phyloP scores from a whole-genome alignment of 2,329 filamentous ascomycete species.

The Diaporthe humulicola region DNA sequence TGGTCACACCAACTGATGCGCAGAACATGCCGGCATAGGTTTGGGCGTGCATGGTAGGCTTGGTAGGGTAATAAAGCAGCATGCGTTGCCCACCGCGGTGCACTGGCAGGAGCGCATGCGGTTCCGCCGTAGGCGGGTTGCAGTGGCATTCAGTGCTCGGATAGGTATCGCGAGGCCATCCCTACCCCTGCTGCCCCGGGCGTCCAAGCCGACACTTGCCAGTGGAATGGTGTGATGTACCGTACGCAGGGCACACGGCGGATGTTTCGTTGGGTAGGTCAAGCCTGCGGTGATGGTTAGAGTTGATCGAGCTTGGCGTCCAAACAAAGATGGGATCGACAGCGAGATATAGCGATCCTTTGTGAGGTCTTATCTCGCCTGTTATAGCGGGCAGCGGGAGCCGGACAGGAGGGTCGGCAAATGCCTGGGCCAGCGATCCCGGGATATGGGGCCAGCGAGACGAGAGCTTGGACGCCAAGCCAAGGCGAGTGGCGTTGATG shows the following conservation, averaged over 20 bases:
- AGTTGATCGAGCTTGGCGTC: conserved; percentile 36
- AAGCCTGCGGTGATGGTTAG: conserved; percentile 28
- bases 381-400: conserved; percentile 29
- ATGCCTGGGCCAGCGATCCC: neutral
- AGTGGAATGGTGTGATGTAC: conserved; percentile 12
- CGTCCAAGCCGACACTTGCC: conserved; percentile 26
- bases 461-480: conserved; percentile 21
- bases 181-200: conserved; percentile 13
- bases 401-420: conserved; percentile 22
- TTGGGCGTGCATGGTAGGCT: conserved; percentile 18
- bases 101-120: conserved; percentile 15
- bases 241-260: neutral
- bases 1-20: conserved; percentile 33
- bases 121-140: conserved; percentile 13
- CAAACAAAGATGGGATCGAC: conserved; percentile 38
- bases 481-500: conserved; percentile 21
- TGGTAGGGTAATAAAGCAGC: conserved; percentile 23
- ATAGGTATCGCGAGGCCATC: conserved; percentile 17
- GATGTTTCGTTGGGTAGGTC: conserved; percentile 28
- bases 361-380: conserved; percentile 31
- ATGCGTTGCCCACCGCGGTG: conserved; percentile 27
- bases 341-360: conserved; percentile 27
- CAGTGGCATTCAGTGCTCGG: conserved; percentile 21
- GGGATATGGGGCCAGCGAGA: neutral
- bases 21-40: conserved; percentile 36